Evolutionary conservation across 2,329 filamentous ascomycete species (phyloP).

Genomic region (Fusarium denticulatum): DNA sequence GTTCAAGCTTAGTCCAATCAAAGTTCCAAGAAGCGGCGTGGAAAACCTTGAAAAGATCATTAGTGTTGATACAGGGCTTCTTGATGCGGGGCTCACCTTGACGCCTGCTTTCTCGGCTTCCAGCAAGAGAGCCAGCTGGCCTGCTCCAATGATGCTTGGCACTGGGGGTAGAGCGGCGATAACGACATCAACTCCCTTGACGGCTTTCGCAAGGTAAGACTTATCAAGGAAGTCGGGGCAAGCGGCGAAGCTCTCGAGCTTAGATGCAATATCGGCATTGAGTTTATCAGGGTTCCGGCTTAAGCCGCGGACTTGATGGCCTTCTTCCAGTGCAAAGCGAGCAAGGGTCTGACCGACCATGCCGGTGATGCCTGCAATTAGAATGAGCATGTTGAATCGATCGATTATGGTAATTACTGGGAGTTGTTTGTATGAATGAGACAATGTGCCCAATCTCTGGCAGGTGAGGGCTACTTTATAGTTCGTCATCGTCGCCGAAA

Average conservation of each 20-base stretch:
- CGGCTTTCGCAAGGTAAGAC: neutral
- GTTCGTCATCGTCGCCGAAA: neutral
- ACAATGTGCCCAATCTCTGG: rapidly evolving
- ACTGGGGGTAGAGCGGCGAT: neutral
- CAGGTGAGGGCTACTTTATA: neutral
- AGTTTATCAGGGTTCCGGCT: slow-evolving; percentile 1
- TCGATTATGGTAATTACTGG: rapidly evolving
- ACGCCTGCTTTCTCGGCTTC: slow-evolving; percentile 12
- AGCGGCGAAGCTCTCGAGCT: neutral
- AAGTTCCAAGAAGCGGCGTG: slow-evolving; percentile 8
- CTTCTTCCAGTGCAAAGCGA: neutral
- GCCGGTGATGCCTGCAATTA: slow-evolving; percentile 4
- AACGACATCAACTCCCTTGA: neutral
- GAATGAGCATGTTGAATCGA: neutral
- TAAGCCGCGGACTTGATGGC: neutral
- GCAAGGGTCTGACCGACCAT: slow-evolving; percentile 8
- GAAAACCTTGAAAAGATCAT: neutral
- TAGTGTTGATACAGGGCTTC: neutral
- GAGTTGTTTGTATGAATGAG: neutral
- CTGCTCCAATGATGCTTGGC: slow-evolving; percentile 1
- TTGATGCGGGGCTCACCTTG: neutral
- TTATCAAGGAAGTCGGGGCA: neutral
- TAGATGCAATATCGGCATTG: neutral
- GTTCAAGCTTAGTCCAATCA: slow-evolving; percentile 1
- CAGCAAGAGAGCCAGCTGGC: neutral